phyloP scores from a whole-genome alignment of 225 moss, liverwort and hornwort genomes.

The Straminergon stramineum region DNA sequence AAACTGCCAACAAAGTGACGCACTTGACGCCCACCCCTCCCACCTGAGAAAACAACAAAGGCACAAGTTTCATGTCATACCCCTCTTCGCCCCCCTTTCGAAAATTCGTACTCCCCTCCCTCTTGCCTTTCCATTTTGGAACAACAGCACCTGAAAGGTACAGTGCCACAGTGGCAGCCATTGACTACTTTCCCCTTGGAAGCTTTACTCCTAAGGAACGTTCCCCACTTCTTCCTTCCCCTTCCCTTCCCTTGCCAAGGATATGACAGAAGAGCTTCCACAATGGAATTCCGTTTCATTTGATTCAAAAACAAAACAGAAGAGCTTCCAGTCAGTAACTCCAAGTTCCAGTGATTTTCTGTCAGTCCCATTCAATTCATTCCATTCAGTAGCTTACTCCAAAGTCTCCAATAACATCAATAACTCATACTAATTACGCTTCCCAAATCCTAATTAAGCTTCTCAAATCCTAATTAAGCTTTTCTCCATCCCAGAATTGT shows the following conservation, averaged over 20 bases:
- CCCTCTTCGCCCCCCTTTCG: background rate
- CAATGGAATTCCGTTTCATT: too few species aligned
- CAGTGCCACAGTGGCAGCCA: background rate
- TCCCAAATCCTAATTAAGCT: background rate
- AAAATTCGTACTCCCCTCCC: background rate
- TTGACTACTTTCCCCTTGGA: background rate
- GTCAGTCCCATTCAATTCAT: background rate
- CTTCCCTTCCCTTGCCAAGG: background rate
- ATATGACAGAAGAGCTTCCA: background rate
- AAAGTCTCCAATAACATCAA: background rate
- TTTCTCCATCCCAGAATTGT: background rate
- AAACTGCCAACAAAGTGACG: background rate
- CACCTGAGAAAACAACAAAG: background rate
- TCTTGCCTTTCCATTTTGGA: background rate
- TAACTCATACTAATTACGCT: background rate
- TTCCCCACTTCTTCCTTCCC: background rate
- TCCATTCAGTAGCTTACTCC: background rate
- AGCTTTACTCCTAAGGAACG: background rate
- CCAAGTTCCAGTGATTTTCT: background rate
- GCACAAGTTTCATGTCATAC: background rate
- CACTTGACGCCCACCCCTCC: background rate
- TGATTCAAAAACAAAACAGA: background rate
- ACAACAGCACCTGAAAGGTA: slow-evolving; percentile 2
- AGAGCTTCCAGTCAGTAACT: background rate
- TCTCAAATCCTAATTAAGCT: background rate